Base-by-base conservation (phyloP, 176 grass and related monocot genomes). In the Cymbopogon citratus region DNA sequence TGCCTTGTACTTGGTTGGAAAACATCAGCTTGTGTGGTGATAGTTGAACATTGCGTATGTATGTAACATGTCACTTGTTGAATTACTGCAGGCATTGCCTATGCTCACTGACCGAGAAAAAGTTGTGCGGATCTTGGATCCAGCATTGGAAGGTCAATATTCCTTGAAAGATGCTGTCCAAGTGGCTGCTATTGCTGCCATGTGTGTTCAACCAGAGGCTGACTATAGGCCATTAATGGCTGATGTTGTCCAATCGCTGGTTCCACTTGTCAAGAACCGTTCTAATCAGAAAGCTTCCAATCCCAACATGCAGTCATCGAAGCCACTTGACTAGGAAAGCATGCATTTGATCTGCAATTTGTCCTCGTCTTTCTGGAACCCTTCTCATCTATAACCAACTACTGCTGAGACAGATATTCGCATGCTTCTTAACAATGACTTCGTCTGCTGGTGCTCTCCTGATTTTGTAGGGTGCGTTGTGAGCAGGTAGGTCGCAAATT, bases 221-320 rank as follows among this genome's bases (percentile, higher is more conserved):
- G 97, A 99, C 89, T 99, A 99, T 76, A 93, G 97, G 65, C 93
- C 97, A 49, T 77, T 96, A 44, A 96, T 99, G 97, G 97, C 97
- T 15, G 93, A 99, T 81, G 97, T 99, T 16, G 93, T 99, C 69
- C 97, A 99, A 69, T 99, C 93, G 1, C 35, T 99, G 46, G 93
- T 93, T 82, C 97, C 97, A 59, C 87, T 99, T 52, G 93, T 99
- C 73, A 99, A 93, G 83, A 93, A 91, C 68, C 74, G 86, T 74
- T 81, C 71, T 7, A 43, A 75, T 62, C 76, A 73, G 69, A 94
- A 87, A 79, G 48, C 46, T 39, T 84, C 39, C 66, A 97, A 87
- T 66, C 49, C 88, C 38, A 87, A 65, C 27, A 59, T 38, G 44
- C 89, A 94, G 23, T 34, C 85, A 73, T 69, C 48, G 12, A 90